These are phyloP conservation scores for Erodium trifolium DNA, from an alignment of 441 rosid species.

Conservation along the genomic window DNA sequence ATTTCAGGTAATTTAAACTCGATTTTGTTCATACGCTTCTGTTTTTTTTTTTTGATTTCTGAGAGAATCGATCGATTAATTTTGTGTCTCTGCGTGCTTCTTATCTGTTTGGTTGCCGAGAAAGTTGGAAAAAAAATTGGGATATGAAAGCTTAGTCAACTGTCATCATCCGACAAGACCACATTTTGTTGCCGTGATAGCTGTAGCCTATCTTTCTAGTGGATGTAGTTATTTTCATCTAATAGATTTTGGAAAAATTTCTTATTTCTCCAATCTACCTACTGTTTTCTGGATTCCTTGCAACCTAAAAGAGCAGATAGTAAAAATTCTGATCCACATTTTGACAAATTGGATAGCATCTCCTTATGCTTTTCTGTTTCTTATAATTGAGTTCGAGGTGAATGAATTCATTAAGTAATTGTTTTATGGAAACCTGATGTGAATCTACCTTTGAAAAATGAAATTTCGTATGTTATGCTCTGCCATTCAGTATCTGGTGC, in stretches of 20 bases:
- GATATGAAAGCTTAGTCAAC: background rate
- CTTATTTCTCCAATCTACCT: too few species aligned
- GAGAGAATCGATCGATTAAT: background rate
- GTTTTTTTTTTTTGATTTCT: background rate
- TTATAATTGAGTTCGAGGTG: background rate
- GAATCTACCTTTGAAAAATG: background rate
- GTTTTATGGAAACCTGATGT: background rate
- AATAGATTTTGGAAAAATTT: background rate
- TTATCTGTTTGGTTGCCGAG: conserved; percentile 1
- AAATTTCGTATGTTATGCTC: background rate
- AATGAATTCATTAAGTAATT: background rate
- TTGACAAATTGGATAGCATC: background rate
- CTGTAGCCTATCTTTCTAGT: background rate
- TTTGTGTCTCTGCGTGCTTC: background rate
- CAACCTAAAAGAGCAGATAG: too few species aligned
- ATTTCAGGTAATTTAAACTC: background rate
- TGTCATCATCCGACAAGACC: background rate
- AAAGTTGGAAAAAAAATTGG: background rate
- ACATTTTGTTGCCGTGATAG: background rate
- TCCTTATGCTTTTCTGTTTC: background rate
- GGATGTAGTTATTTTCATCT: background rate
- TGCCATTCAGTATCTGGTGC: background rate
- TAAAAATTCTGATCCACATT: background rate
- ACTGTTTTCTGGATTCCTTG: too few species aligned
- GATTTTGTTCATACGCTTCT: background rate